Conservation (phyloP, 257 asterid species). For the Solanum clarkiae region DNA sequence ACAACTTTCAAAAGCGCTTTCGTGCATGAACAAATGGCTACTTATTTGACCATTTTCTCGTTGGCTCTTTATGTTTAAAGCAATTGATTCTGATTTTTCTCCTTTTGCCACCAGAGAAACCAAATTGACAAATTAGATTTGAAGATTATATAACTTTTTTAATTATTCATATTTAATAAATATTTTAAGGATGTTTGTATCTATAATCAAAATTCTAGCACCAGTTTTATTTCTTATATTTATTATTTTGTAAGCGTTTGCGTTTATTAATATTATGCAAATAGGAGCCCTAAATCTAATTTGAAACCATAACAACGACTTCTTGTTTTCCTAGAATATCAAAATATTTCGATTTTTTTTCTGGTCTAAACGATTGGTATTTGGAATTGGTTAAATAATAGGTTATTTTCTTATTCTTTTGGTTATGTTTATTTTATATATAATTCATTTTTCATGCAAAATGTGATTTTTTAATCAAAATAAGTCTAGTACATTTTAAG, state of each 20-base stretch:
- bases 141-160: no score
- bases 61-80: not conserved
- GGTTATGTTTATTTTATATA: no score
- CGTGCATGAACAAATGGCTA: not conserved
- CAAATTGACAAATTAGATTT: not conserved
- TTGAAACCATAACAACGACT: not conserved
- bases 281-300: not conserved
- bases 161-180: no score
- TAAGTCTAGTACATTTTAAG: no score
- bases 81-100: not conserved
- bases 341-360: not conserved
- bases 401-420: no score
- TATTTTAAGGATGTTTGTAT: no score
- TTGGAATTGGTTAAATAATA: not conserved
- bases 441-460: no score
- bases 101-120: not conserved
- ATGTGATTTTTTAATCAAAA: no score
- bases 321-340: not conserved
- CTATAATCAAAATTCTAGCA: rapidly evolving
- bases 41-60: not conserved
- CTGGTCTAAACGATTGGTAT: not conserved
- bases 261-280: not conserved
- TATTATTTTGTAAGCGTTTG: not conserved
- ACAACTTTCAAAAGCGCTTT: not conserved
- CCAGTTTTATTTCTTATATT: not conserved